Conservation (phyloP, 371 early-diverging fungal species). For the Zychaea mexicana region DNA sequence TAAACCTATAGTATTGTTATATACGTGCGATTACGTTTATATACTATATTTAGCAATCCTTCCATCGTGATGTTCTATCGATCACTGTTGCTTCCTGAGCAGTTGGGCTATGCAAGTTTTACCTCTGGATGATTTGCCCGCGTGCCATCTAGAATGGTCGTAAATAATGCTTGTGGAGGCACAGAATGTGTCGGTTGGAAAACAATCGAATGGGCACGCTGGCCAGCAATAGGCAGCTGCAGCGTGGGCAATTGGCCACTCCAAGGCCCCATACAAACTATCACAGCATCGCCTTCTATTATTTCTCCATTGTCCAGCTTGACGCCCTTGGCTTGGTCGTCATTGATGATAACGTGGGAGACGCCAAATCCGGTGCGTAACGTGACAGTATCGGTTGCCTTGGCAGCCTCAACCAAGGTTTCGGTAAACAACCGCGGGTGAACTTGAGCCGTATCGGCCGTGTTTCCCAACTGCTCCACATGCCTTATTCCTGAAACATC, state of each 20-base stretch:
- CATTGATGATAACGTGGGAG: conserved; percentile 18
- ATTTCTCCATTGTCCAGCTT: conserved; percentile 26
- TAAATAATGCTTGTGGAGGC: conserved; percentile 50
- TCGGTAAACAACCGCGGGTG: conserved; percentile 60
- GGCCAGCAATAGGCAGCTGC: conserved; percentile 34
- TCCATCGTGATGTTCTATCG: neutral
- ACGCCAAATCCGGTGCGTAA: conserved; percentile 27
- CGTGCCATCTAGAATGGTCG: conserved; percentile 25
- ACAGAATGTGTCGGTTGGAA: conserved; percentile 27
- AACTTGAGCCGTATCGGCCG: conserved; percentile 62
- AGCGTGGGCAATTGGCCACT: conserved; percentile 30
- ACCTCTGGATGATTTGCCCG: conserved; percentile 50
- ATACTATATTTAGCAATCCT: neutral
- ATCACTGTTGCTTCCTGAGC: no score
- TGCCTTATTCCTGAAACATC: conserved; percentile 31
- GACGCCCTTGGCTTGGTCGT: conserved; percentile 25
- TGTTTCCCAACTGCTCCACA: conserved; percentile 49
- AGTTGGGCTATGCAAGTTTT: conserved; percentile 2
- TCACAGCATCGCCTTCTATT: conserved; percentile 31
- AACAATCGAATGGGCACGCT: conserved; percentile 51
- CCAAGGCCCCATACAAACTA: conserved; percentile 62
- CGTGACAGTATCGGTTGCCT: conserved; percentile 26
- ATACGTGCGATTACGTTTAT: neutral
- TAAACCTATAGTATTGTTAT: conserved; percentile 22
- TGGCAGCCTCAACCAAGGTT: conserved; percentile 46